Base-by-base conservation (phyloP, 306 rosid species). In the Castanea mollissima region DNA sequence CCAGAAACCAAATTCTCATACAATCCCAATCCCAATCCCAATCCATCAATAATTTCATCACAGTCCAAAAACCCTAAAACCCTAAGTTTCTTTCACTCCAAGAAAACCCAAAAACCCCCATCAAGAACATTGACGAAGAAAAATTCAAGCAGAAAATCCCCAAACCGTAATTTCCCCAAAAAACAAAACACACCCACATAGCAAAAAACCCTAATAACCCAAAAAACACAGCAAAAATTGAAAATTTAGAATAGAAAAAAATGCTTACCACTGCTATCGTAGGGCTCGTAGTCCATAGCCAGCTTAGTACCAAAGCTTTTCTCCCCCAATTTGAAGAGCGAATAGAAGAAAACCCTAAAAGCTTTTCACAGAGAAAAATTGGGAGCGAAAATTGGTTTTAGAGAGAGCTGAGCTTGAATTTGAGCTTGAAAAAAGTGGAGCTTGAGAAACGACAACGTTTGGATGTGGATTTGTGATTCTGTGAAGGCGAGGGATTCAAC, bases 281-380 rank as follows among this genome's bases (percentile, higher is more conserved):
- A 92, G 74, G 96, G 97, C 89, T 90, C 96, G 92, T 91, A 87
- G 83, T 92, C 97, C 98, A 94, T 92, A 83, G 93, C 91, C 92
- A 91, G 92, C 70, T 87, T 83, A 85, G 27, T 63, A 76, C 35
- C 69, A 34, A 41, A 75, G 76, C 34, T 70, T 31, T 9, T 71
- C 79, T 31, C 10, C 73, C 9, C 55, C 55, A 74, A 80, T 76
- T 65, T 58, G 62, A 71, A 65, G 34, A 21, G 18, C 49, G 44
- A 12, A 57, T 10, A 20, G 67, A 75, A 69, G 34, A 38, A 81
- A 75, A 18, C 72, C 77, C 74, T 52, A 51, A 3, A 3, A 69
- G 46, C 46, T 75, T 38, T 51, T 23, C 76, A 75, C 32, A 41
- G 76, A 3, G 67, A 78, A 74, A 52, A 41, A 41, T 41, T 69